Conservation (phyloP, 371 early-diverging fungal species). For the Apophysomyces trapeziformis region DNA sequence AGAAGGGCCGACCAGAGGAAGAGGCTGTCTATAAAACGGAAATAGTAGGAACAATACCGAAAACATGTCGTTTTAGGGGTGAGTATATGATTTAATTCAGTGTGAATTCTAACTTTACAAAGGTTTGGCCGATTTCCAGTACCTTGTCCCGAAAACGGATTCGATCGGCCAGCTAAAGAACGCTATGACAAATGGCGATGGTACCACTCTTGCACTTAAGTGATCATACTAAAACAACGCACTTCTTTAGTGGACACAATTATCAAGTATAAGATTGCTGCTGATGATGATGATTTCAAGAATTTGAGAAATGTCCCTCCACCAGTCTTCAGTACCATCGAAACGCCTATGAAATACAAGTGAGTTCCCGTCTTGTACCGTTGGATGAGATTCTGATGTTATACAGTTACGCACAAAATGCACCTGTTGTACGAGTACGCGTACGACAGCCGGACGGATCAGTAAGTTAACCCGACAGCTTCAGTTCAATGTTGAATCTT, state of each 20-base stretch:
- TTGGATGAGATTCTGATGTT: background rate
- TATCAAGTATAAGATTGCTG: conserved; percentile 35
- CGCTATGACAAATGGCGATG: conserved; percentile 43
- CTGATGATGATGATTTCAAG: conserved; percentile 32
- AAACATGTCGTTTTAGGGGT: conserved; percentile 62
- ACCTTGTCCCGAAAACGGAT: conserved; percentile 45
- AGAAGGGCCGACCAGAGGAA: conserved; percentile 32
- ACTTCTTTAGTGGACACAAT: conserved; percentile 32
- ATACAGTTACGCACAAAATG: conserved; percentile 53
- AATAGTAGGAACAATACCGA: conserved; percentile 49
- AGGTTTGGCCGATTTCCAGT: conserved; percentile 69
- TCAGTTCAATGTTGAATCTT: background rate
- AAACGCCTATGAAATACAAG: conserved; percentile 51
- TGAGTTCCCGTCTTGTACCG: conserved; percentile 20
- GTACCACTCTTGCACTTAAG: conserved; percentile 24
- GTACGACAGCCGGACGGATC: conserved; percentile 52
- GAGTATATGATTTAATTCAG: background rate
- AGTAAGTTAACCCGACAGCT: conserved; percentile 29
- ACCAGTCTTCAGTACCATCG: conserved; percentile 55
- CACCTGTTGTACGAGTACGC: conserved; percentile 48
- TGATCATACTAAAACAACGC: no score
- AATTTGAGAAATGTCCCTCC: conserved; percentile 54
- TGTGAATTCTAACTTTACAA: background rate
- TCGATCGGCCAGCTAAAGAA: conserved; percentile 40
- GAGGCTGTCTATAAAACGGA: conserved; percentile 39